These are phyloP conservation scores for Tinospora cordifolia DNA, from an alignment of 164 flowering plant genomes.

Conservation along the genomic window DNA sequence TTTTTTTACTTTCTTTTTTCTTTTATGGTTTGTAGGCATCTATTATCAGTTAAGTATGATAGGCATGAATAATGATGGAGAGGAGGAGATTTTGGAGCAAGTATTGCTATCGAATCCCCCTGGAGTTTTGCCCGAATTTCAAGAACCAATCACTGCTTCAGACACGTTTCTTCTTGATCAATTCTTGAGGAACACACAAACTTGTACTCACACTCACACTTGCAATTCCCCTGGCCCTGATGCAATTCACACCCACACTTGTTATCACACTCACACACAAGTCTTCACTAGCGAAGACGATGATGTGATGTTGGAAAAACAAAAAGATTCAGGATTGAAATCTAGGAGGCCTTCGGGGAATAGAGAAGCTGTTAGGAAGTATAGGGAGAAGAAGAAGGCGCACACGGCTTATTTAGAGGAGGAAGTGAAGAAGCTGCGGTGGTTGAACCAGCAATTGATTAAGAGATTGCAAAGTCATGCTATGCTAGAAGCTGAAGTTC, in stretches of 20 bases:
- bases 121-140: slow-evolving; percentile 11
- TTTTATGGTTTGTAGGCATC: neutral
- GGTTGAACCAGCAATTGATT: slow-evolving; percentile 50
- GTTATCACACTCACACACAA: slow-evolving; percentile 58
- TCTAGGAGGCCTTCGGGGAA: slow-evolving; percentile 42
- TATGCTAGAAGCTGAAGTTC: slow-evolving; percentile 48
- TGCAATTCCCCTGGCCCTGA: slow-evolving; percentile 77
- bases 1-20: neutral
- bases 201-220: slow-evolving; percentile 59
- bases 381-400: slow-evolving; percentile 79
- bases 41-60: neutral
- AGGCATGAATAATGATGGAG: slow-evolving; percentile 35
- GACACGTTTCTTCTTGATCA: slow-evolving; percentile 32
- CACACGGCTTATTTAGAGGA: slow-evolving; percentile 56
- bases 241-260: slow-evolving; percentile 52
- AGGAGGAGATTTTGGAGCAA: slow-evolving; percentile 25
- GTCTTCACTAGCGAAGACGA: slow-evolving; percentile 33
- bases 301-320: slow-evolving; percentile 14
- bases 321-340: slow-evolving; percentile 13
- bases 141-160: slow-evolving; percentile 7
- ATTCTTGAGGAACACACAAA: slow-evolving; percentile 29
- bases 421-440: slow-evolving; percentile 43
- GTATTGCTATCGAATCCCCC: slow-evolving; percentile 10
- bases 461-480: slow-evolving; percentile 47
- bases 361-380: slow-evolving; percentile 68